A percentile compares a stretch with the other conserved stretches of the same genome.
Evolutionary conservation across 2,329 filamentous ascomycete genomes (phyloP).

Genomic region (Venturia aucupariae): DNA sequence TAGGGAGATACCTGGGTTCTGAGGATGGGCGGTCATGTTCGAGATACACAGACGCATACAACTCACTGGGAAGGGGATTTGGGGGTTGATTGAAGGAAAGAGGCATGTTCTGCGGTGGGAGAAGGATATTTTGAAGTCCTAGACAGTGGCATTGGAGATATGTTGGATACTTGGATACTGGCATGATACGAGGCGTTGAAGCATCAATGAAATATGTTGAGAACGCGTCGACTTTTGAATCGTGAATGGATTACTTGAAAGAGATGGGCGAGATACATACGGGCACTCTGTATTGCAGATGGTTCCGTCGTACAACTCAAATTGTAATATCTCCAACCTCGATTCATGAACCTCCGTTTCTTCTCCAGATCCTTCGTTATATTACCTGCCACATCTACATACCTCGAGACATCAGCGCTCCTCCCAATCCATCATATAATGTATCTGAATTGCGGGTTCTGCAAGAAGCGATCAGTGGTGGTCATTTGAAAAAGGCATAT

Average conservation of each 20-base stretch:
- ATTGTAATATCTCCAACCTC: background rate
- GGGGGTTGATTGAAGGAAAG: too few species aligned
- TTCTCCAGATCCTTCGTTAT: too few species aligned
- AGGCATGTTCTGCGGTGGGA: too few species aligned
- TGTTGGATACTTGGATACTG: background rate
- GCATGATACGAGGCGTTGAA: background rate
- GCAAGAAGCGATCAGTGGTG: background rate
- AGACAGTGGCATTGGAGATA: too few species aligned
- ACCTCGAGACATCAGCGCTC: background rate
- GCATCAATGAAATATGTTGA: background rate
- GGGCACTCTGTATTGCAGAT: background rate
- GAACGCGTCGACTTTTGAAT: background rate
- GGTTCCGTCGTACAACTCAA: background rate
- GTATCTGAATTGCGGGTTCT: conserved; percentile 13
- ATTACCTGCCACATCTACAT: too few species aligned
- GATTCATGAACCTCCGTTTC: too few species aligned
- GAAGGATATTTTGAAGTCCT: too few species aligned
- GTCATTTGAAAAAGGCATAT: too few species aligned
- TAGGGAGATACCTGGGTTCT: background rate
- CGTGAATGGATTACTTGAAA: background rate
- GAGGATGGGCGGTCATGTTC: background rate
- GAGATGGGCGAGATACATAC: background rate
- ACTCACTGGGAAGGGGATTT: background rate
- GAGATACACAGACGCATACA: background rate
- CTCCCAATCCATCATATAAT: background rate